Conservation (phyloP, 2,329 filamentous ascomycete species). For the Scopulariopsis brevicaulis region DNA sequence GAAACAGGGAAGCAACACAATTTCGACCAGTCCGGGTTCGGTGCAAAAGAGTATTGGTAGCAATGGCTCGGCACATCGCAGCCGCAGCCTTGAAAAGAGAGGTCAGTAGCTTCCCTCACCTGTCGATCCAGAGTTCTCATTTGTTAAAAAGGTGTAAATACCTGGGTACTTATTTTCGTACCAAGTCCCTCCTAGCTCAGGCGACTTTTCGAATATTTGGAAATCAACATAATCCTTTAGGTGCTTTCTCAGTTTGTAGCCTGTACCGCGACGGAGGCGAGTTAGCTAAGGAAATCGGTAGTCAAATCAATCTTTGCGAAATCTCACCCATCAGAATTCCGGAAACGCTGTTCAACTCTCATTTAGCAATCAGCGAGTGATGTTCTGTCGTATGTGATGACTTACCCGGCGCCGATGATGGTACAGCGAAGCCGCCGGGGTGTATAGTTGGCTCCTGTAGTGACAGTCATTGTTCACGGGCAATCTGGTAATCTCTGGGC, state of each 20-base stretch:
- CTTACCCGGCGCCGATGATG: constrained; percentile 11
- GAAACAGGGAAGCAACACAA: constrained; percentile 8
- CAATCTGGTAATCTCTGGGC: not conserved
- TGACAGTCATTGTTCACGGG: not conserved
- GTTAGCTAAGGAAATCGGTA: not conserved
- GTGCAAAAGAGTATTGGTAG: constrained; percentile 29
- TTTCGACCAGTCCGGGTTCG: constrained; percentile 26
- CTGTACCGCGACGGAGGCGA: constrained; percentile 2
- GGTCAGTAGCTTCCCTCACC: constrained; percentile 14
- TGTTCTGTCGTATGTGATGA: not conserved
- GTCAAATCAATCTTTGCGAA: not conserved
- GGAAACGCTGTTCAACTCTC: not conserved
- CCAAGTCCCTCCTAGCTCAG: constrained; percentile 10
- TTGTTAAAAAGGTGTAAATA: constrained; percentile 20
- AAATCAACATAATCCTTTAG: constrained; percentile 10
- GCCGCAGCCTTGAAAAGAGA: constrained; percentile 17
- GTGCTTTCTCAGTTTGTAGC: constrained; percentile 10
- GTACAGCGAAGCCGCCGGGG: constrained; percentile 8
- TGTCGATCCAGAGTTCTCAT: constrained; percentile 13
- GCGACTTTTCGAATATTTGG: constrained; percentile 10
- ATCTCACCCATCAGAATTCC: not conserved
- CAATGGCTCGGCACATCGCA: constrained; percentile 30
- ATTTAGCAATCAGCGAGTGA: not conserved
- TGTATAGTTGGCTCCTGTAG: not conserved
- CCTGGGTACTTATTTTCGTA: constrained; percentile 13